Evolutionary conservation across 129 eudicot genomes (phyloP).

Genomic region (Smallanthus sonchifolius): DNA sequence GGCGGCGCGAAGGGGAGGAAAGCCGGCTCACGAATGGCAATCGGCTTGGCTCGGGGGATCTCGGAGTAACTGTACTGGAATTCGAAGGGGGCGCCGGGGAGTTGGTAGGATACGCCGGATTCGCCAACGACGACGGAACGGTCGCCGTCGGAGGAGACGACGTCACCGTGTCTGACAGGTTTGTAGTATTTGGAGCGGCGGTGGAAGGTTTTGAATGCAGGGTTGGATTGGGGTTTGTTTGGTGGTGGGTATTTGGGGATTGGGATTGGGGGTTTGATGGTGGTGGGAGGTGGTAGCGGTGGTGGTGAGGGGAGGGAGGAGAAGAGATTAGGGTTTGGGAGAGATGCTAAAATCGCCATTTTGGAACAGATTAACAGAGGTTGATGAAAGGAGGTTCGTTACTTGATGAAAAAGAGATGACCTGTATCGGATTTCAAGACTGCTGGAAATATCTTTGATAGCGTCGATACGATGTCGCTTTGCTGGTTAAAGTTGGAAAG

Average conservation of each 20-base stretch:
- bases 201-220: constrained; percentile 75
- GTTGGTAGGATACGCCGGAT: constrained; percentile 72
- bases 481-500: background rate
- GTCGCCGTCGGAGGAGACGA: constrained; percentile 48
- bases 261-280: constrained; percentile 67
- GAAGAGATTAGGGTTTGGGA: constrained; percentile 64
- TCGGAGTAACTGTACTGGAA: constrained; percentile 87
- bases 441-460: background rate
- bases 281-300: constrained; percentile 25
- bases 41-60: constrained; percentile 73
- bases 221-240: constrained; percentile 31
- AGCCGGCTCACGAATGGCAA: constrained; percentile 90
- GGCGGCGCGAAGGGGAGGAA: constrained; percentile 96
- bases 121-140: constrained; percentile 63
- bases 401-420: background rate
- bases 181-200: constrained; percentile 75
- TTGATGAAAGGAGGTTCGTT: background rate
- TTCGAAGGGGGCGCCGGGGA: constrained; percentile 95
- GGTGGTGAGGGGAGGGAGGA: constrained; percentile 64
- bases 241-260: constrained; percentile 80
- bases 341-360: constrained; percentile 66
- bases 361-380: background rate
- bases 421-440: background rate
- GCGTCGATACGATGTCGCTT: background rate
- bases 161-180: constrained; percentile 49